Conservation (phyloP, 176 grass and related monocot genomes). For the Oryza punctata region DNA sequence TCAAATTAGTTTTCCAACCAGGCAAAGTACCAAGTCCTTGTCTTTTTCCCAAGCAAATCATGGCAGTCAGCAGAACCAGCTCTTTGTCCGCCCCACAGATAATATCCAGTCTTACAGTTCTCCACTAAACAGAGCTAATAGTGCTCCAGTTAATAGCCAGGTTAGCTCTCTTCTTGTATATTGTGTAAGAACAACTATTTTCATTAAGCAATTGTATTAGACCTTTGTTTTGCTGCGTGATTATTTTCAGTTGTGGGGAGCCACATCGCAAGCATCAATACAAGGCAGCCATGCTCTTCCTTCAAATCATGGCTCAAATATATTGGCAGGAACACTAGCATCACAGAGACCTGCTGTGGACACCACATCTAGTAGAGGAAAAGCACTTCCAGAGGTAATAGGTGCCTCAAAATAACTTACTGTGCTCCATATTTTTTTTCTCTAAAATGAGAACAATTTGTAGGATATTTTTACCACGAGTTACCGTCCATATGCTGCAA, state of each 20-base stretch:
- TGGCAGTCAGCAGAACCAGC: constrained; percentile 38
- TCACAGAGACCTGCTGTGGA: constrained; percentile 17
- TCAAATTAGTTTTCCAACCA: constrained; percentile 20
- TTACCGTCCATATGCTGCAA: constrained; percentile 36
- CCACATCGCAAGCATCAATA: constrained; percentile 11
- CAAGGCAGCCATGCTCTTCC: constrained; percentile 23
- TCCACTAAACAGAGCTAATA: constrained; percentile 33
- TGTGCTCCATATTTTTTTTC: constrained; percentile 13
- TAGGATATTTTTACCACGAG: constrained; percentile 55
- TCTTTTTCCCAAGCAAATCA: constrained; percentile 27
- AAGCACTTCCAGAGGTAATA: constrained; percentile 58
- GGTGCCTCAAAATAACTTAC: constrained; percentile 19
- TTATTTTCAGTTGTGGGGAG: constrained; percentile 41
- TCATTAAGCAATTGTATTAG: constrained; percentile 4
- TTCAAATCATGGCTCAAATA: constrained; percentile 31
- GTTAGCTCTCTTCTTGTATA: constrained; percentile 26
- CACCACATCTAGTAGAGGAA: constrained; percentile 36
- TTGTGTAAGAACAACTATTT: constrained; percentile 6
- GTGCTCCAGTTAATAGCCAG: constrained; percentile 41
- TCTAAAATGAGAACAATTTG: constrained; percentile 23
- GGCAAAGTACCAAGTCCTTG: not conserved
- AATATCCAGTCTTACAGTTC: constrained; percentile 32
- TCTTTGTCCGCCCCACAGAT: constrained; percentile 29
- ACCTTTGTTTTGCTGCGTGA: not conserved
- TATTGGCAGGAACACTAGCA: constrained; percentile 27